These are phyloP conservation scores for Crithidia brevicula DNA, from an alignment of 208 protist genomes.

Conservation along the genomic window DNA sequence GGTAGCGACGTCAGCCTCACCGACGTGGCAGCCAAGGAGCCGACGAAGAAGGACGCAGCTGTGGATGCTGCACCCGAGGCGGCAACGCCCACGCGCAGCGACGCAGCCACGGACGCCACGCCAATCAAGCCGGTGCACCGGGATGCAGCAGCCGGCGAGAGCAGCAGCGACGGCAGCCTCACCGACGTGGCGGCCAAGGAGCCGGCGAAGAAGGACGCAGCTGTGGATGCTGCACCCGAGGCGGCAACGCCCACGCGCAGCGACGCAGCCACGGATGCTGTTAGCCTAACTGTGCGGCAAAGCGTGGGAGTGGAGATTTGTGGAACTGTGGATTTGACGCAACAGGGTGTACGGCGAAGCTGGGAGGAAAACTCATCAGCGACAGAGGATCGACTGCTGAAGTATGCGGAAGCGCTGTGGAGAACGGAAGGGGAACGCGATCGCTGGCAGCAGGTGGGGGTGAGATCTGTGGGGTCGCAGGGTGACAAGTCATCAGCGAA, in stretches of 20 bases:
- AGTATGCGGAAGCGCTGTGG: not conserved
- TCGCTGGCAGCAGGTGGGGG: constrained; percentile 7
- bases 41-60: not conserved
- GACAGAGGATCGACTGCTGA: not conserved
- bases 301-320: no score
- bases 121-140: not conserved
- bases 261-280: not conserved
- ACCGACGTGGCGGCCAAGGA: not conserved
- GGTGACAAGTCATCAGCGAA: not conserved
- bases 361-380: no score
- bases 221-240: not conserved
- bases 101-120: not conserved
- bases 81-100: not conserved
- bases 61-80: not conserved
- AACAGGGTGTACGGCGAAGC: no score
- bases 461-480: not conserved
- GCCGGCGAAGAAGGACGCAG: not conserved
- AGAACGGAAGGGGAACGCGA: not conserved
- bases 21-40: not conserved
- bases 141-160: not conserved
- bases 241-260: not conserved
- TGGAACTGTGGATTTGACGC: no score
- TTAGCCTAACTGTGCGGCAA: no score
- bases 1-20: not conserved
- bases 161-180: not conserved